Evolutionary conservation across 2,329 filamentous ascomycete species (phyloP).

Genomic region (Aureobasidium sp.): DNA sequence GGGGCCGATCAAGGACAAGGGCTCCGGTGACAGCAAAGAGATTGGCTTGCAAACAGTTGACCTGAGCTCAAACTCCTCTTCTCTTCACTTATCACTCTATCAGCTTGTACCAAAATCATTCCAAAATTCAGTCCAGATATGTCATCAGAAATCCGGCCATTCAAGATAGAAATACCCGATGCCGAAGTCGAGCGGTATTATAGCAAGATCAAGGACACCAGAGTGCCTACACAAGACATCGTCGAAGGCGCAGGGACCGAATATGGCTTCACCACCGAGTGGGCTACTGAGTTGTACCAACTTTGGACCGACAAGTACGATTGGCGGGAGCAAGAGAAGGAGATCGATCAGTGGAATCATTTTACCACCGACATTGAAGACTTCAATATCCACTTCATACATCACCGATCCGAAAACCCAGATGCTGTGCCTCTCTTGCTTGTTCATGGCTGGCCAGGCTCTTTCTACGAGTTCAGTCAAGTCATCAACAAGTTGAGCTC

Average conservation of each 20-base stretch:
- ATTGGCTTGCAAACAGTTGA: not conserved
- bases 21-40: not conserved
- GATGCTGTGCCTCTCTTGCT: constrained; percentile 47
- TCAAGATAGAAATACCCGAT: constrained; percentile 38
- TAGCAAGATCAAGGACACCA: constrained; percentile 39
- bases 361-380: constrained; percentile 40
- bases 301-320: constrained; percentile 39
- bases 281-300: constrained; percentile 38
- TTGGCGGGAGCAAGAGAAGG: constrained; percentile 36
- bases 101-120: too few relatives aligned
- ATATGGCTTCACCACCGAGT: constrained; percentile 38
- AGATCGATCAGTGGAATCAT: constrained; percentile 39
- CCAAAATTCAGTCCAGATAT: not conserved
- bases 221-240: constrained; percentile 36
- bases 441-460: constrained; percentile 52
- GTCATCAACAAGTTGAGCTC: constrained; percentile 43
- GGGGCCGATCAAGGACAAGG: not conserved
- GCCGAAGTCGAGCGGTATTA: constrained; percentile 41
- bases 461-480: constrained; percentile 49
- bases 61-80: not conserved
- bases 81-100: too few relatives aligned
- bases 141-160: constrained; percentile 22
- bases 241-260: constrained; percentile 40
- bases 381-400: constrained; percentile 45
- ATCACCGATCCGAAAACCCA: constrained; percentile 36